phyloP scores from a whole-genome alignment of 768 basidiomycete genomes.

The Amanita jacksonii region DNA sequence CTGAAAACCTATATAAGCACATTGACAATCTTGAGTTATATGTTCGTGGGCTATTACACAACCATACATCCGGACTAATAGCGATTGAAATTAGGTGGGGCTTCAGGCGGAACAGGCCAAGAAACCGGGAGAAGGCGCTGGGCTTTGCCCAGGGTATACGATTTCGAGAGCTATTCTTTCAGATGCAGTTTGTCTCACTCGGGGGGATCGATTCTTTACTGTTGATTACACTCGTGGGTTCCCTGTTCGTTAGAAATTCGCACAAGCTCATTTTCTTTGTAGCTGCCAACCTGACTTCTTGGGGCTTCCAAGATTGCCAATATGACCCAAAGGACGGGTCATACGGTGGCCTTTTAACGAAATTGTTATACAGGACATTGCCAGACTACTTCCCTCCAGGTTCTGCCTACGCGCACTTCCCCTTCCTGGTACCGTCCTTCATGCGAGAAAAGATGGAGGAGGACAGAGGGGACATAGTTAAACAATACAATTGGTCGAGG shows the following conservation, averaged over 20 bases:
- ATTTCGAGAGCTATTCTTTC: slow-evolving; percentile 78
- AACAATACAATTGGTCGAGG: slow-evolving; percentile 51
- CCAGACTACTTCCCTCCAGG: slow-evolving; percentile 58
- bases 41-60: slow-evolving; percentile 26
- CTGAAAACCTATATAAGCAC: slow-evolving; percentile 54
- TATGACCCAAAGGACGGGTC: slow-evolving; percentile 57
- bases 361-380: slow-evolving; percentile 61
- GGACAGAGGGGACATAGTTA: slow-evolving; percentile 19
- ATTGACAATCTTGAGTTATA: slow-evolving; percentile 78
- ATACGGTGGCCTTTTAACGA: slow-evolving; percentile 66
- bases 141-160: slow-evolving; percentile 76
- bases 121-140: slow-evolving; percentile 52
- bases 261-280: not conserved
- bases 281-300: slow-evolving; percentile 69
- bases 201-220: slow-evolving; percentile 76
- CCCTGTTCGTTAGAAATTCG: not conserved
- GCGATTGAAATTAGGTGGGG: slow-evolving; percentile 33
- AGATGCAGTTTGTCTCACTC: slow-evolving; percentile 65
- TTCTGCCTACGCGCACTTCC: slow-evolving; percentile 71
- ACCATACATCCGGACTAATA: not conserved
- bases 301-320: slow-evolving; percentile 72
- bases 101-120: slow-evolving; percentile 71
- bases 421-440: slow-evolving; percentile 55
- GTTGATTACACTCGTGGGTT: slow-evolving; percentile 65
- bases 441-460: slow-evolving; percentile 33